These are phyloP conservation scores for Pseudocercospora fuligena DNA, from an alignment of 2,329 filamentous ascomycete species.

Conservation along the genomic window DNA sequence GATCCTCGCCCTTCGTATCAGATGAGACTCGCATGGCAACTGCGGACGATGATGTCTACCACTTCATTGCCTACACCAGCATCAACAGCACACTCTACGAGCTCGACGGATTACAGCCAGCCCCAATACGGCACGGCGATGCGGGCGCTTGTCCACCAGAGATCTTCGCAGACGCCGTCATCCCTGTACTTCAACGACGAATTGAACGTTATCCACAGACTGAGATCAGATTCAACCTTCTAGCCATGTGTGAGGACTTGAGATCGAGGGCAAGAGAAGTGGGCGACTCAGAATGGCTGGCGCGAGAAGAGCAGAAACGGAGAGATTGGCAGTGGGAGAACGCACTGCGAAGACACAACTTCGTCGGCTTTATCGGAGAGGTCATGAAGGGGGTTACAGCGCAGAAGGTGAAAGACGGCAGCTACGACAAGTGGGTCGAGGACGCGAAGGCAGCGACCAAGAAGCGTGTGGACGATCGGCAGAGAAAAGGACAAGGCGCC, in stretches of 20 bases:
- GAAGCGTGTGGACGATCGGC: conserved; percentile 53
- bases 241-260: conserved; percentile 88
- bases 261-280: conserved; percentile 77
- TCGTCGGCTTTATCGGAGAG: conserved; percentile 93
- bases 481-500: conserved; percentile 45
- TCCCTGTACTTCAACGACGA: conserved; percentile 82
- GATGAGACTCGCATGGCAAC: conserved; percentile 76
- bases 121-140: conserved; percentile 84
- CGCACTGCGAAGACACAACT: conserved; percentile 87
- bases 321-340: conserved; percentile 94
- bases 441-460: conserved; percentile 66
- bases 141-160: conserved; percentile 68
- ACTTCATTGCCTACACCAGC: conserved; percentile 94
- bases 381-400: conserved; percentile 84
- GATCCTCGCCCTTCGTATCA: conserved; percentile 87
- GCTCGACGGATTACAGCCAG: conserved; percentile 90
- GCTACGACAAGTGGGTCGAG: conserved; percentile 74
- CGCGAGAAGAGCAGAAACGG: conserved; percentile 81
- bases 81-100: conserved; percentile 85
- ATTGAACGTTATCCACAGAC: conserved; percentile 81
- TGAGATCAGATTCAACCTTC: conserved; percentile 94
- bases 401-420: conserved; percentile 69
- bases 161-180: conserved; percentile 78
- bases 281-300: conserved; percentile 78
- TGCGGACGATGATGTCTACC: conserved; percentile 89